Conservation (phyloP, 2,329 filamentous ascomycete genomes). For the Diaporthe capsici region DNA sequence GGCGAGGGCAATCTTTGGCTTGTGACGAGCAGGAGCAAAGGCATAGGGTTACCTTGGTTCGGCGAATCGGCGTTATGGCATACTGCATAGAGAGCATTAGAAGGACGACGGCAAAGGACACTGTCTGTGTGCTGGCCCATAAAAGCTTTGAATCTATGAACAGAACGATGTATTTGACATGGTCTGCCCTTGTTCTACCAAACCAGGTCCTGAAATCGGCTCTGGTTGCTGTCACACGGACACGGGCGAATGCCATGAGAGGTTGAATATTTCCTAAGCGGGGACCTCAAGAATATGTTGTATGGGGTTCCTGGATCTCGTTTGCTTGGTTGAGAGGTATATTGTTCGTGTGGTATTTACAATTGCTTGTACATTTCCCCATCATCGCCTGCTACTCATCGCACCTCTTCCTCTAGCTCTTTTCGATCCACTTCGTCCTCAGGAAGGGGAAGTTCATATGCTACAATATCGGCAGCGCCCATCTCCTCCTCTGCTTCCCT, state of each 20-base stretch:
- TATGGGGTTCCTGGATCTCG: neutral
- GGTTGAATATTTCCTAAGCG: neutral
- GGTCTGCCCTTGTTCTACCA: neutral
- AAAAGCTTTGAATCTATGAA: neutral
- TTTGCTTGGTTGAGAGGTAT: conserved; percentile 2
- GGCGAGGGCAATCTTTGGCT: neutral
- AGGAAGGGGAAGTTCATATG: neutral
- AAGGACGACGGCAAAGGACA: neutral
- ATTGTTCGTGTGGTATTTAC: conserved; percentile 3
- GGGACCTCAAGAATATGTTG: neutral
- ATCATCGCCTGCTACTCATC: neutral
- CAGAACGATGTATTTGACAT: neutral
- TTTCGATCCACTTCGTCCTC: neutral
- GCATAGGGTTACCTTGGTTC: conserved; percentile 11
- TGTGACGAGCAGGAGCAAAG: conserved; percentile 17
- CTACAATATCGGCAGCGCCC: conserved; percentile 14
- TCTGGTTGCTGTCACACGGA: neutral
- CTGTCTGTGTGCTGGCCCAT: neutral
- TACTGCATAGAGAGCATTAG: conserved; percentile 29
- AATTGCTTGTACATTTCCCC: neutral
- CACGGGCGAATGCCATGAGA: neutral
- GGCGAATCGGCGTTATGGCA: conserved; percentile 9
- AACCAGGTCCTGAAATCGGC: neutral
- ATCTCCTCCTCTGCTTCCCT: conserved; percentile 32
- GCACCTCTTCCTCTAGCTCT: neutral